Base-by-base conservation (phyloP, 1,139 yeast species). In the Blastobotrys malaysiensis region DNA sequence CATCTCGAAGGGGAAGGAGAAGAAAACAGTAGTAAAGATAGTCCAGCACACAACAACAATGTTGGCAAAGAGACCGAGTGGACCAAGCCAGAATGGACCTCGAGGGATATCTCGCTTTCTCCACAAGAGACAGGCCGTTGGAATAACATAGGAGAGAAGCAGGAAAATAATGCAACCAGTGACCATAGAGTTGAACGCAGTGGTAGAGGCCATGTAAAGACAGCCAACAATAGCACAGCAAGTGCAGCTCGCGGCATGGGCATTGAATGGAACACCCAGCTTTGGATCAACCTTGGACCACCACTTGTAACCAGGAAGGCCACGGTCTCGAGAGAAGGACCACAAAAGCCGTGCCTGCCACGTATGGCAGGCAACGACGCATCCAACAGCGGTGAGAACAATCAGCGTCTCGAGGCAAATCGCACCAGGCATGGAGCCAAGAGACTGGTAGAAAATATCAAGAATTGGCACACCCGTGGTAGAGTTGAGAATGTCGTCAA, bases 131-230 rank as follows among this genome's bases (percentile, higher is more conserved):
- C 58, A 60, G 1, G 84, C 64, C 43, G 88, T 83, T 1, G 96
- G 96, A 13, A 88, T 80, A 3, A 89, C 83, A 62, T 89, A 86
- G 1, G 95, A 90, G 22, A 86, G 76, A 52, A 90, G 84, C 57
- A 88, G 73, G 6, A 91, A 81, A 46, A 88, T 78, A 1, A 88
- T 95, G 9, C 95, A 87, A 9, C 93, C 85, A 0, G 96, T 95
- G 73, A 88, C 79, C 68, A 88, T 88, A 3, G 96, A 89, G 69
- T 85, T 86, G 71, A 88, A 86, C 0, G 95, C 95, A 7, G 91
- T 80, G 3, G 82, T 74, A 0, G 95, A 86, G 1, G 88, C 73
- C 49, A 88, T 71, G 31, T 54, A n/a, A 9, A 55, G 26, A 14
- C 53, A 49, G 14, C 55, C 57, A 45, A 55, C 36, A 90, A 85